phyloP scores from a whole-genome alignment of 2,329 filamentous ascomycete genomes.

The Scedosporium aurantiacum region DNA sequence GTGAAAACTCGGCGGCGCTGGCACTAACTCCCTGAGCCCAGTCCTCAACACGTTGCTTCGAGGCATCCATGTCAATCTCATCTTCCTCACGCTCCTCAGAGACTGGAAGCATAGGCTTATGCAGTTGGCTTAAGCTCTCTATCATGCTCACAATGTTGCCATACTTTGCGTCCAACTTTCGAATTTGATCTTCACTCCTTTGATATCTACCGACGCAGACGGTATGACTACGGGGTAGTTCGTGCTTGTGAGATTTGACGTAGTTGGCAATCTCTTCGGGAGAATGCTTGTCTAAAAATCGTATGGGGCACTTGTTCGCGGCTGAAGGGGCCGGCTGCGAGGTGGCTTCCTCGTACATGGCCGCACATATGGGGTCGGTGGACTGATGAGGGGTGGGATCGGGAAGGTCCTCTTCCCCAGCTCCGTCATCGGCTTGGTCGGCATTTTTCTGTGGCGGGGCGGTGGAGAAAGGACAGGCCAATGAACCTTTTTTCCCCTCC shows the following conservation, averaged over 20 bases:
- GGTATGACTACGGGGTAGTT: constrained; percentile 86
- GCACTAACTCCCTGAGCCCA: constrained; percentile 73
- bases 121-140: constrained; percentile 74
- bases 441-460: constrained; percentile 15
- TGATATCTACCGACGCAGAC: constrained; percentile 86
- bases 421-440: constrained; percentile 11
- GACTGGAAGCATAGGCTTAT: constrained; percentile 72
- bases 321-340: constrained; percentile 41
- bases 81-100: constrained; percentile 29
- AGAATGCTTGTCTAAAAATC: constrained; percentile 83
- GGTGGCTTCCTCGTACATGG: constrained; percentile 49
- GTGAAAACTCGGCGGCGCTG: constrained; percentile 25
- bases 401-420: constrained; percentile 15
- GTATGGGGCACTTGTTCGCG: constrained; percentile 71
- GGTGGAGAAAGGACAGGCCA: constrained; percentile 69
- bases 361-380: constrained; percentile 51
- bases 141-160: constrained; percentile 91
- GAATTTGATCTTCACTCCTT: constrained; percentile 72
- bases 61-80: constrained; percentile 34
- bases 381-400: constrained; percentile 37
- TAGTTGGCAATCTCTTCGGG: constrained; percentile 89
- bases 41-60: constrained; percentile 65
- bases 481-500: constrained; percentile 64
- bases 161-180: constrained; percentile 87
- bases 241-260: constrained; percentile 90